phyloP scores from a whole-genome alignment of 1,284 basidiomycete species.

The Malassezia yamatoensis region DNA sequence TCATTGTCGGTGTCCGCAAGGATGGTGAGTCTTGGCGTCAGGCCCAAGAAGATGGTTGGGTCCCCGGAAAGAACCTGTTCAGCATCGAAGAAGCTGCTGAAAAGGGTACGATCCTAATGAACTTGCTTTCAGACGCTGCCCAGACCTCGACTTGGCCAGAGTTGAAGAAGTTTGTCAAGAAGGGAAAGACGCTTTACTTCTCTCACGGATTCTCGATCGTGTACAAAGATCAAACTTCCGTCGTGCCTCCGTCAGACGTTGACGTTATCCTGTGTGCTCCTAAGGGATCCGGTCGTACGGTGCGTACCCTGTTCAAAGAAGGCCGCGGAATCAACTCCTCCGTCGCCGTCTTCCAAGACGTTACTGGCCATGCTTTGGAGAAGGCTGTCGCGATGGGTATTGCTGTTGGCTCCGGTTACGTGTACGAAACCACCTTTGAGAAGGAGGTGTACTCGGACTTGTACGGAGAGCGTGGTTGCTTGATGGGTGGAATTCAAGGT shows the following conservation, averaged over 20 bases:
- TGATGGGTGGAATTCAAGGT: conserved; percentile 99
- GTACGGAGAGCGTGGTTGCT: conserved; percentile 95
- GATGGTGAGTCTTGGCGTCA: conserved; percentile 93
- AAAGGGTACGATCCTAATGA: conserved; percentile 97
- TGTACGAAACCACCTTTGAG: conserved; percentile 97
- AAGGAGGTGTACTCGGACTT: conserved; percentile 99
- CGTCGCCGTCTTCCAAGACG: conserved; percentile 76
- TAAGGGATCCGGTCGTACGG: conserved; percentile 96
- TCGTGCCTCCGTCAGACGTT: conserved; percentile 80
- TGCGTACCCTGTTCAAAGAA: conserved; percentile 99
- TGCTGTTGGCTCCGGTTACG: conserved; percentile 86
- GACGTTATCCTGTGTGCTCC: conserved; percentile 99
- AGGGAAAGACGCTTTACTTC: conserved; percentile 99
- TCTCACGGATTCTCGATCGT: conserved; percentile 99
- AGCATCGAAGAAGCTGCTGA: conserved; percentile 95
- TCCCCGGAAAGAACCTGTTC: conserved; percentile 94
- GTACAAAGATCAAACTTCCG: conserved; percentile 93
- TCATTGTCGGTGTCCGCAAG: conserved; percentile 96
- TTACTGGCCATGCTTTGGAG: conserved; percentile 93
- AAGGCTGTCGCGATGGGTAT: conserved; percentile 92
- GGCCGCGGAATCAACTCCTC: conserved; percentile 92
- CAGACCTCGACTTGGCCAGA: conserved; percentile 88
- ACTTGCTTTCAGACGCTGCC: conserved; percentile 94
- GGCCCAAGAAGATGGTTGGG: conserved; percentile 94
- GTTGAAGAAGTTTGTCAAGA: conserved; percentile 77